These are phyloP conservation scores for Meredithiella fracta DNA, from an alignment of 2,329 filamentous ascomycete species.

Conservation along the genomic window DNA sequence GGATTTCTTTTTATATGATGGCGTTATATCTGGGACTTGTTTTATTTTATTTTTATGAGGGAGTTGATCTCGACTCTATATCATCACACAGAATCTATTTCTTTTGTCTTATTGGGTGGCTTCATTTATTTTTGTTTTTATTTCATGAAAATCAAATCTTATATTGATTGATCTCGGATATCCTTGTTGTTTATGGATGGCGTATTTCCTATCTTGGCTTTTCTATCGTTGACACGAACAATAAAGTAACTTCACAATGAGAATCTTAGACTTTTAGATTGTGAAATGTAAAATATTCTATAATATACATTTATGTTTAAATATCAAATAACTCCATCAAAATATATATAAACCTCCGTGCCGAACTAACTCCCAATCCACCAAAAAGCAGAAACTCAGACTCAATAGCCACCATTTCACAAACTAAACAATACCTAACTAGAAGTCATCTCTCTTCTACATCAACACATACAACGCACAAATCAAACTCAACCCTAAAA, in stretches of 20 bases:
- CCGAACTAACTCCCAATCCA: no score
- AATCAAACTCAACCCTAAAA: conserved; percentile 66
- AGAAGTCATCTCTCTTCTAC: conserved; percentile 17
- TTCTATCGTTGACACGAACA: not conserved
- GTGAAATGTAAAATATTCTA: no score
- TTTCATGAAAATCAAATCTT: conserved; percentile 1
- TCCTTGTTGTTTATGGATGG: conserved; percentile 4
- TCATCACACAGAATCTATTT: not conserved
- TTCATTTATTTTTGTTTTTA: not conserved
- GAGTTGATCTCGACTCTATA: not conserved
- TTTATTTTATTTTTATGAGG: not conserved
- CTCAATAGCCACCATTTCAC: no score
- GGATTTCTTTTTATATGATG: not conserved
- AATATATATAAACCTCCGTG: no score
- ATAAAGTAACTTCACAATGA: not conserved
- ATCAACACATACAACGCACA: conserved; percentile 38
- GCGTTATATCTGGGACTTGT: not conserved
- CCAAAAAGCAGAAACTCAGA: no score
- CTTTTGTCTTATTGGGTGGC: not conserved
- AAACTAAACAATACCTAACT: not conserved
- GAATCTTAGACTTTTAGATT: not conserved
- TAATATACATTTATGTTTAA: no score
- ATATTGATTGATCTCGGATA: conserved; percentile 2
- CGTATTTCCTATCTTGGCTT: not conserved
- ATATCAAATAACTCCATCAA: no score